These are phyloP conservation scores for Teratosphaeria epicoccoides DNA, from an alignment of 2,329 filamentous ascomycete species.

Conservation along the genomic window DNA sequence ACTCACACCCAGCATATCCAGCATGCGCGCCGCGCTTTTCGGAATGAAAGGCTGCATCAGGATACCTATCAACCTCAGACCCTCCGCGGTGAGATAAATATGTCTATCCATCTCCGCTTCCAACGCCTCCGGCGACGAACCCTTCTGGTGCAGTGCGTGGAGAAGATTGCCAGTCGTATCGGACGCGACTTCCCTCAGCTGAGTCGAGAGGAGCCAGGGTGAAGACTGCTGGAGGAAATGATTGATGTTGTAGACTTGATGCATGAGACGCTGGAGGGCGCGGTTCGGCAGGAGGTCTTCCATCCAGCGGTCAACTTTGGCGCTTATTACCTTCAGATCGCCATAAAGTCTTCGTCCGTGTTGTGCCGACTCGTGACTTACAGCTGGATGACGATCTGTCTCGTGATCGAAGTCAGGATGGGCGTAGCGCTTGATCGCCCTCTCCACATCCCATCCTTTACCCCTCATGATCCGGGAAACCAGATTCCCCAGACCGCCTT, in stretches of 20 bases:
- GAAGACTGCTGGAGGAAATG: slow-evolving; percentile 51
- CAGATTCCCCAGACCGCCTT: slow-evolving; percentile 71
- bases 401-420: slow-evolving; percentile 6
- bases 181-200: slow-evolving; percentile 14
- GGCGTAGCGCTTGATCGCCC: slow-evolving; percentile 22
- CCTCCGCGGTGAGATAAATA: slow-evolving; percentile 64
- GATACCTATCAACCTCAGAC: slow-evolving; percentile 69
- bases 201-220: slow-evolving; percentile 54
- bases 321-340: slow-evolving; percentile 25
- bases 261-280: slow-evolving; percentile 56
- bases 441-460: slow-evolving; percentile 47
- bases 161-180: slow-evolving; percentile 22
- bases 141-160: slow-evolving; percentile 8
- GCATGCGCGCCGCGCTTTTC: slow-evolving; percentile 56
- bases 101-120: slow-evolving; percentile 42
- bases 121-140: slow-evolving; percentile 16
- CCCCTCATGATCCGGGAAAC: slow-evolving; percentile 52
- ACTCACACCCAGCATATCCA: slow-evolving; percentile 68
- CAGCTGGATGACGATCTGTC: slow-evolving; percentile 1
- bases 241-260: slow-evolving; percentile 54
- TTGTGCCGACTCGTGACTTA: slow-evolving; percentile 3
- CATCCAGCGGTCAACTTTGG: slow-evolving; percentile 47
- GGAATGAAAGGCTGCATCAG: slow-evolving; percentile 89
- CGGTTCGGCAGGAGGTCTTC: slow-evolving; percentile 50
- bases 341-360: slow-evolving; percentile 6